Evolutionary conservation across 306 rosid genomes (phyloP).

Genomic region (Pterocarpus santalinus): DNA sequence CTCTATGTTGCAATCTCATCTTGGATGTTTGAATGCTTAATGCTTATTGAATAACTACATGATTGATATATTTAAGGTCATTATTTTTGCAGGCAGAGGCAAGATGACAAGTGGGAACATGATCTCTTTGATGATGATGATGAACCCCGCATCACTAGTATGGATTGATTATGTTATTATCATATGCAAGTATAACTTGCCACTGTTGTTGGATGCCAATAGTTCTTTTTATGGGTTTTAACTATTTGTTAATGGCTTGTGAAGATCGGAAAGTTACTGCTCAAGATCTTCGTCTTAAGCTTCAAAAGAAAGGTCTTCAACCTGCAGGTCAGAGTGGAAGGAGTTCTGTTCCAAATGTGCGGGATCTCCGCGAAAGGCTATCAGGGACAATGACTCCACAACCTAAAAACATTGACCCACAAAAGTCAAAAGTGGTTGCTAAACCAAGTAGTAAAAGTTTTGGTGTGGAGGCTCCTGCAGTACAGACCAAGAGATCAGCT

Average conservation of each 20-base stretch:
- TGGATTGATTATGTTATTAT: slow-evolving; percentile 57
- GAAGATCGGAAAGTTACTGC: slow-evolving; percentile 74
- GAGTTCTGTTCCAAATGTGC: slow-evolving; percentile 63
- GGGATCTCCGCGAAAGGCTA: slow-evolving; percentile 91
- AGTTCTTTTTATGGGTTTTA: slow-evolving; percentile 57
- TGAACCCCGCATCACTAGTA: slow-evolving; percentile 74
- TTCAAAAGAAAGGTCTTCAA: slow-evolving; percentile 81
- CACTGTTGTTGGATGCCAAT: slow-evolving; percentile 54
- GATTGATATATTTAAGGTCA: slow-evolving; percentile 3
- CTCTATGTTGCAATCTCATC: slow-evolving; percentile 23
- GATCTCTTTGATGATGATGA: slow-evolving; percentile 77
- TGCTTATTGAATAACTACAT: slow-evolving; percentile 34
- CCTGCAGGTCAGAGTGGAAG: slow-evolving; percentile 74
- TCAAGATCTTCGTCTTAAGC: slow-evolving; percentile 97
- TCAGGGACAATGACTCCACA: slow-evolving; percentile 78
- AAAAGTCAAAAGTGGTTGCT: slow-evolving; percentile 63
- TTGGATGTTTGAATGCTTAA: slow-evolving; percentile 41
- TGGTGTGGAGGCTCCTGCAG: slow-evolving; percentile 57
- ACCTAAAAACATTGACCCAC: slow-evolving; percentile 71
- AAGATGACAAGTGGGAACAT: slow-evolving; percentile 99
- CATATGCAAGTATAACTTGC: slow-evolving; percentile 53
- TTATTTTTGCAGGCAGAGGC: slow-evolving; percentile 77
- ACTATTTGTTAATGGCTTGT: slow-evolving; percentile 66
- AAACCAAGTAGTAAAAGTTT: slow-evolving; percentile 64
- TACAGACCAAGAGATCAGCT: slow-evolving; percentile 58